These are phyloP conservation scores for Zygosaccharomyces pseudobailii DNA, from an alignment of 1,139 yeast species.

Conservation along the genomic window DNA sequence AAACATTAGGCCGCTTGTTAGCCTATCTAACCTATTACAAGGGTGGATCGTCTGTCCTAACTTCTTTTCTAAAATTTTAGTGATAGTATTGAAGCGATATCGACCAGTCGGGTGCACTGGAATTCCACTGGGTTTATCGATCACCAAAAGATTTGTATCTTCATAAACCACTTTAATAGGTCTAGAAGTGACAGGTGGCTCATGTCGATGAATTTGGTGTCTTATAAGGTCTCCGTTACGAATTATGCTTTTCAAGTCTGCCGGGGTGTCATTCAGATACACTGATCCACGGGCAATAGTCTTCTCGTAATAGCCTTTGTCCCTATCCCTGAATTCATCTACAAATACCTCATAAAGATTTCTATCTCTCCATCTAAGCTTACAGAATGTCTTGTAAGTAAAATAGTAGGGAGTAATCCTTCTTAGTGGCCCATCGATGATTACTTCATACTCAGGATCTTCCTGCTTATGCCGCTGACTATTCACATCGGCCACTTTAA, in stretches of 20 bases:
- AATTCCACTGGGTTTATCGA: conserved; percentile 91
- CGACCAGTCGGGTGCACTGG: conserved; percentile 98
- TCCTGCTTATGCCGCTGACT: conserved; percentile 26
- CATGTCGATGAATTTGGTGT: conserved; percentile 84
- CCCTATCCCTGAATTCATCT: conserved; percentile 79
- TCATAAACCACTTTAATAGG: conserved; percentile 71
- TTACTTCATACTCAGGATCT: conserved; percentile 34
- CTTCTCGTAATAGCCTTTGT: conserved; percentile 58
- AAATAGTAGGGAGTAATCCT: conserved; percentile 80
- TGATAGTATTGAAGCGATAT: conserved; percentile 78
- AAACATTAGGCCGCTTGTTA: conserved; percentile 94
- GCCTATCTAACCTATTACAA: conserved; percentile 82
- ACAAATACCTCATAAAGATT: conserved; percentile 73
- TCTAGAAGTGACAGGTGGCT: conserved; percentile 77
- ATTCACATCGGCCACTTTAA: conserved; percentile 26
- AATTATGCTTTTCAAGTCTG: conserved; percentile 60
- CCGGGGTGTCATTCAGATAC: conserved; percentile 59
- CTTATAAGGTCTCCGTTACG: conserved; percentile 80
- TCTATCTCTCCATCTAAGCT: conserved; percentile 84
- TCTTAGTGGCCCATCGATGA: conserved; percentile 57
- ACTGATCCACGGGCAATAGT: conserved; percentile 75
- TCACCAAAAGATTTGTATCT: conserved; percentile 73
- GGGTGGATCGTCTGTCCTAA: conserved; percentile 67
- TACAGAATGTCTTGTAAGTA: conserved; percentile 88
- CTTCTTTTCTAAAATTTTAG: conserved; percentile 74